A percentile compares a stretch with the other conserved stretches of the same genome.
Evolutionary conservation across 2,329 filamentous ascomycete species (phyloP).

Genomic region (Clonostachys solani): DNA sequence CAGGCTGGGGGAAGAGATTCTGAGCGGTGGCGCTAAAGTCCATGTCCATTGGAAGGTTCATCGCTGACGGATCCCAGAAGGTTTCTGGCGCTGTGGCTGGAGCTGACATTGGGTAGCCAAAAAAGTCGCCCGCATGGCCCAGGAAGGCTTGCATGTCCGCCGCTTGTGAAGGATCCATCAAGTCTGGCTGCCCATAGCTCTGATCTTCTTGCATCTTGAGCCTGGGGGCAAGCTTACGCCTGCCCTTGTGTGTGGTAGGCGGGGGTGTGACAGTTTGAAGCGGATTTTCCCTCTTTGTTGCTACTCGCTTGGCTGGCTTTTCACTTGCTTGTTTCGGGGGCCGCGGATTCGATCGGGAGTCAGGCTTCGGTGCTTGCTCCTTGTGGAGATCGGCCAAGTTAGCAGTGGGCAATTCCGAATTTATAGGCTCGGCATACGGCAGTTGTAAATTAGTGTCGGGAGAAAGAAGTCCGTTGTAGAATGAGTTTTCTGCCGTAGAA

Average conservation of each 20-base stretch:
- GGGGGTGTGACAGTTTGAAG: slow-evolving; percentile 57
- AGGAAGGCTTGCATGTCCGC: slow-evolving; percentile 44
- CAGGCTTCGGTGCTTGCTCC: slow-evolving; percentile 19
- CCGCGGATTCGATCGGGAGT: slow-evolving; percentile 17
- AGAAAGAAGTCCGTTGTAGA: slow-evolving; percentile 60
- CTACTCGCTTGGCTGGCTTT: not conserved
- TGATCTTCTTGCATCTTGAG: slow-evolving; percentile 56
- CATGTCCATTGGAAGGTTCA: slow-evolving; percentile 50
- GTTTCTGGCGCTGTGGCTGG: slow-evolving; percentile 43
- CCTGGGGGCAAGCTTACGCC: slow-evolving; percentile 50
- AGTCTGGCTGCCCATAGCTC: slow-evolving; percentile 46
- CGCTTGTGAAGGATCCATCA: slow-evolving; percentile 40
- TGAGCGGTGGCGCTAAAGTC: slow-evolving; percentile 38
- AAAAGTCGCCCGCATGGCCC: slow-evolving; percentile 48
- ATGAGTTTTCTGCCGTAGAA: slow-evolving; percentile 45
- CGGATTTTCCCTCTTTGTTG: slow-evolving; percentile 9
- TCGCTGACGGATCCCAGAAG: slow-evolving; percentile 54
- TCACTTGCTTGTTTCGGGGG: slow-evolving; percentile 9
- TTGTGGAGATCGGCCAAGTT: slow-evolving; percentile 28
- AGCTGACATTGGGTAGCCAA: slow-evolving; percentile 56
- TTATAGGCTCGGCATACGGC: slow-evolving; percentile 56
- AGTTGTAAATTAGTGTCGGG: slow-evolving; percentile 46
- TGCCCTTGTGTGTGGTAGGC: slow-evolving; percentile 50
- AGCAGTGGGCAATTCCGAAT: slow-evolving; percentile 55
- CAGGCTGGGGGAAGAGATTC: slow-evolving; percentile 28